Base-by-base conservation (phyloP, 768 basidiomycete species). In the Tulasnella sp. region DNA sequence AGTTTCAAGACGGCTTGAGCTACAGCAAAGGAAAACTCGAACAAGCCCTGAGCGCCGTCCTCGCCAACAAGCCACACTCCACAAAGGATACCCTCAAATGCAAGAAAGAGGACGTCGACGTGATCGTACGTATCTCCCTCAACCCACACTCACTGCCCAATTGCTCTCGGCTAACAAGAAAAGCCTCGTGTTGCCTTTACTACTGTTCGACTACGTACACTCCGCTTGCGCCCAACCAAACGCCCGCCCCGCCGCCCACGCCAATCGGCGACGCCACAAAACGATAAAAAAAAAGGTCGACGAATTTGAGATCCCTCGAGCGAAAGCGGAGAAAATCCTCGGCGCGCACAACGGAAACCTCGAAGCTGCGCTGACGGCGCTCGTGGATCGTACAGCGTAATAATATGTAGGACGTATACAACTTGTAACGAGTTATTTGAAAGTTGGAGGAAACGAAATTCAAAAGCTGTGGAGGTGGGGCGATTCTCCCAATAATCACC, bases 91-190 rank as follows among this genome's bases (percentile, higher is more conserved):
- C 37, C 22, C 22, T 32, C 47, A 69, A 69, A 37, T 47, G 5
- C 41, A 69, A 69, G 69, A 69, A 69, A 59, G 69, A 69, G 47
- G 42, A 69, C 36, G 69, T 69, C 16, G 69, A 69, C 36, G 34
- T 52, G 29, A 69, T 69, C 47, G 69, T 69, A 59, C 26, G 69
- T n/a, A n/a, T n/a, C n/a, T n/a, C n/a, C n/a, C 47, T 41, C 66
- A 67, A 42, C 36, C 66, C 34, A 35, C n/a, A 19, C 29, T 29
- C 14, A 26, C 52, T 11, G 29, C 52, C n/a, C n/a, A 65, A 22
- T 65, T 34, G n/a, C 64, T 34, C 35, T 12, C 35, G 64, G 26
- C 34, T 7, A 36, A 65, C 64, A 37, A 36, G 42, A 12, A 64
- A 47, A 47, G 42, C 64, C 39, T 36, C 64, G 35, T 65, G 29